A percentile compares a stretch with the other conserved stretches of the same genome.
Conservation (phyloP, 1,284 basidiomycete genomes). For the Leccinum proliferum region DNA sequence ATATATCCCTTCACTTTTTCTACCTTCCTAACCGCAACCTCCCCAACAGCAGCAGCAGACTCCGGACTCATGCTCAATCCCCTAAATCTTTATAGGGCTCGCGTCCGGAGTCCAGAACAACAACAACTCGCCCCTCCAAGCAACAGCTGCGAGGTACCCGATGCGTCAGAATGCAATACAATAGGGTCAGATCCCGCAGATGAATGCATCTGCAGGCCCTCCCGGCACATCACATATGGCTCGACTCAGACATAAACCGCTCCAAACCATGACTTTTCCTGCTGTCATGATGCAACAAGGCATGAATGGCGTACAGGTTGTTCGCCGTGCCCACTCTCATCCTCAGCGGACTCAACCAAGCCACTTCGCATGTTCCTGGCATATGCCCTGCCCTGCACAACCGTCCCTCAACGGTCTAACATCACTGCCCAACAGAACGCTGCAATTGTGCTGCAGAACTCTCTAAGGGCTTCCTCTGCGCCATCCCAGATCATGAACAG, state of each 20-base stretch:
- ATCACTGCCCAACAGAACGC: too few relatives aligned
- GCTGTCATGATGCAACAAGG: conserved; percentile 32
- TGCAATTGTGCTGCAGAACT: too few relatives aligned
- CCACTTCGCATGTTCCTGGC: too few relatives aligned
- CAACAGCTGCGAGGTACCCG: conserved; percentile 21
- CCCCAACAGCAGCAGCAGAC: conserved; percentile 23
- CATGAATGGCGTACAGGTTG: too few relatives aligned
- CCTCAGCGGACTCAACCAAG: too few relatives aligned
- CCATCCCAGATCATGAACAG: conserved; percentile 3
- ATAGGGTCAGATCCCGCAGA: conserved; percentile 35
- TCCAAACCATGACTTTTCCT: conserved; percentile 37
- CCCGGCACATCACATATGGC: conserved; percentile 34
- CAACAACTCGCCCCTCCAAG: conserved; percentile 12
- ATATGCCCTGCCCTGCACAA: too few relatives aligned
- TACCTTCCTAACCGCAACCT: conserved; percentile 33
- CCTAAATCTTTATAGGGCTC: conserved; percentile 24
- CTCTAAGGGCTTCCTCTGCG: too few relatives aligned
- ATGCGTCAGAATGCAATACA: conserved; percentile 26
- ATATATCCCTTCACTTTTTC: conserved; percentile 33
- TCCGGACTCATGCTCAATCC: conserved; percentile 22
- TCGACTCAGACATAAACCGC: conserved; percentile 32
- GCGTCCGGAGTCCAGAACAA: conserved; percentile 18
- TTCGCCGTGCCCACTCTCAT: too few relatives aligned
- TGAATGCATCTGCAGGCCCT: conserved; percentile 31
- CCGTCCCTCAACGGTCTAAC: too few relatives aligned